Percentiles rank a stretch among this genome's conserved stretches.
These are phyloP conservation scores for Arthrinium puccinioides DNA, from an alignment of 2,329 filamentous ascomycete genomes.

Conservation along the genomic window DNA sequence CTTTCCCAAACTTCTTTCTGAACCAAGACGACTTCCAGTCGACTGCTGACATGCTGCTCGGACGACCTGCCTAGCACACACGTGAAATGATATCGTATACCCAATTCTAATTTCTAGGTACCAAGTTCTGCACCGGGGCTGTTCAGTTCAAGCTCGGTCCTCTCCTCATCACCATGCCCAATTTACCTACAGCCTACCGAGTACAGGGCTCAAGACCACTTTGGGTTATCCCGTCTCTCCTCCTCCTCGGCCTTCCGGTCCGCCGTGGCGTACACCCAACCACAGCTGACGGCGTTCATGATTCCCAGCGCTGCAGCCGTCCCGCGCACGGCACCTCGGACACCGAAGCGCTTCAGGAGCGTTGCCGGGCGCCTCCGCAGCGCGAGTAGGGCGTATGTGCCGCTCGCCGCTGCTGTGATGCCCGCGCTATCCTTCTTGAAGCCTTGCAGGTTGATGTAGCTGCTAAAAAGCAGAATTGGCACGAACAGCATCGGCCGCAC, in stretches of 20 bases:
- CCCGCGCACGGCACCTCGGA: conserved; percentile 43
- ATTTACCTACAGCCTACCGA: too few relatives aligned
- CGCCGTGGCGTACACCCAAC: conserved; percentile 44
- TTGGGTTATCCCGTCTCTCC: conserved; percentile 39
- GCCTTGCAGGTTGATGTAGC: conserved; percentile 53
- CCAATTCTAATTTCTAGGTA: too few relatives aligned
- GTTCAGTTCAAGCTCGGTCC: too few relatives aligned
- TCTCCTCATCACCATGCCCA: too few relatives aligned
- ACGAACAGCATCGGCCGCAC: conserved; percentile 42
- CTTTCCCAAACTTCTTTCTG: too few relatives aligned
- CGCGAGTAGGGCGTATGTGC: conserved; percentile 49
- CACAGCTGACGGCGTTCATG: conserved; percentile 40
- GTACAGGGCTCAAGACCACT: conserved; percentile 45
- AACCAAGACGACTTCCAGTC: too few relatives aligned
- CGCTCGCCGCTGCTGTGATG: conserved; percentile 48
- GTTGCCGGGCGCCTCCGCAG: conserved; percentile 35
- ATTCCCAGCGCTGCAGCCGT: conserved; percentile 41
- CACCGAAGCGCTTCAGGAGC: conserved; percentile 31
- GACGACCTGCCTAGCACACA: too few relatives aligned
- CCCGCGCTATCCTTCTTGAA: conserved; percentile 51
- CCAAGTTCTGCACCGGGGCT: too few relatives aligned
- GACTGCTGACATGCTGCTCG: too few relatives aligned
- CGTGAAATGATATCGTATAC: too few relatives aligned
- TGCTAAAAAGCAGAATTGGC: conserved; percentile 46
- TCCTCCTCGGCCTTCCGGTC: conserved; percentile 42